phyloP scores from a whole-genome alignment of 768 basidiomycete species.

The Mycena albidolilacea region DNA sequence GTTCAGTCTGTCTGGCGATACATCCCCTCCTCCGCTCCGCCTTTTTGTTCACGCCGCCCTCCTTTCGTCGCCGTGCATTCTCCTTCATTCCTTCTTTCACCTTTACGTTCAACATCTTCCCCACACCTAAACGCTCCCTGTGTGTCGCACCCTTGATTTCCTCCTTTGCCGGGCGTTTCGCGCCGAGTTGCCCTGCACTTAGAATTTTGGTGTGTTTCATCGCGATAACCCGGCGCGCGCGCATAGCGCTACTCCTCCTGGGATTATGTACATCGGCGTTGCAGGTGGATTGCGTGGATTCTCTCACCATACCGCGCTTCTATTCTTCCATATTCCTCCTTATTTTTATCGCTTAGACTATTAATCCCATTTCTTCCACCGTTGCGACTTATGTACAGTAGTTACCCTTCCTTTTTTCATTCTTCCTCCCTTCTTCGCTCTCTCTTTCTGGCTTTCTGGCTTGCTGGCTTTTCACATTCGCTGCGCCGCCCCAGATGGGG shows the following conservation, averaged over 20 bases:
- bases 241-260: constrained; percentile 1
- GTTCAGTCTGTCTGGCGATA: no score
- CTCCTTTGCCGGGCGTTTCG: constrained; percentile 3
- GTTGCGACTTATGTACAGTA: constrained; percentile 3
- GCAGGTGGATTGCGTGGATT: constrained; percentile 6
- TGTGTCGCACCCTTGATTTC: constrained; percentile 6
- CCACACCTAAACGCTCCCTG: constrained; percentile 2
- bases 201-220: constrained; percentile 7
- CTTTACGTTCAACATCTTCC: neutral
- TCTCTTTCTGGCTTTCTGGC: constrained; percentile 2
- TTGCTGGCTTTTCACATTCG: constrained; percentile 8
- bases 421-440: no score
- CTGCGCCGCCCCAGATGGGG: neutral
- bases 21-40: no score
- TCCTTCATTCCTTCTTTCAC: constrained; percentile 1
- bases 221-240: constrained; percentile 3
- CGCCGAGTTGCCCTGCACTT: constrained; percentile 5
- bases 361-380: constrained; percentile 8
- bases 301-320: constrained; percentile 1
- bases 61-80: no score
- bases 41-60: no score
- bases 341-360: neutral
- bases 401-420: neutral
- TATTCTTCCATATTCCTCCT: constrained; percentile 2
- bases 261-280: neutral